Evolutionary conservation across 2,329 filamentous ascomycete genomes (phyloP).

Genomic region (Phaeosphaeria sp.): DNA sequence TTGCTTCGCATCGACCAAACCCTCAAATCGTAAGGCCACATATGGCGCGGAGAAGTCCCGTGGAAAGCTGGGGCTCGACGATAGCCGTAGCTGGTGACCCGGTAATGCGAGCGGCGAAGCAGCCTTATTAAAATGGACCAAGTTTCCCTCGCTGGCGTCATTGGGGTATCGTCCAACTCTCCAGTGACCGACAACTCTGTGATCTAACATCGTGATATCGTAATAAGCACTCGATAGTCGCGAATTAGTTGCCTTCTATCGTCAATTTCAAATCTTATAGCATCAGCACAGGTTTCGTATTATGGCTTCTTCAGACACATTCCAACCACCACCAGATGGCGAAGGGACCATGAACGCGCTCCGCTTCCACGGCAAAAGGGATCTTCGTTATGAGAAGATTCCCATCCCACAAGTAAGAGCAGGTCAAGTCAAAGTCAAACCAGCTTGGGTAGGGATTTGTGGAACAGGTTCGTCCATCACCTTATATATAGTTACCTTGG

Average conservation of each 20-base stretch:
- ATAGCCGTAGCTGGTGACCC: constrained; percentile 2
- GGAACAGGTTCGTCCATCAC: constrained; percentile 40
- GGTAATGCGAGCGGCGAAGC: not conserved
- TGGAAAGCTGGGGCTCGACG: not conserved
- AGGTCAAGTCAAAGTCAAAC: constrained; percentile 53
- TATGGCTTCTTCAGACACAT: constrained; percentile 14
- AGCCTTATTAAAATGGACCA: not conserved
- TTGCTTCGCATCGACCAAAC: not conserved
- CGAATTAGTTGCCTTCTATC: too few species aligned
- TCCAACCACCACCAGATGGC: constrained; percentile 21
- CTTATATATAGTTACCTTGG: not conserved
- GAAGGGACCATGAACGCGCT: constrained; percentile 53
- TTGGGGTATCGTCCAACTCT: not conserved
- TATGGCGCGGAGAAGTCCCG: not conserved
- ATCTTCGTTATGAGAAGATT: constrained; percentile 53
- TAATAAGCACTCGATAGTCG: too few species aligned
- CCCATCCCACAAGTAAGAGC: constrained; percentile 48
- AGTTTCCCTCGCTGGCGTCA: constrained; percentile 5
- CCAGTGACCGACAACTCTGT: not conserved
- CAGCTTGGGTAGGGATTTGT: constrained; percentile 53
- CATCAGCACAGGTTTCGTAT: not conserved
- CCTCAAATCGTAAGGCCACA: not conserved
- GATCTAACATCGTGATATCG: not conserved
- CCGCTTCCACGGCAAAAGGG: constrained; percentile 54
- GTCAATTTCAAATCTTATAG: too few species aligned